phyloP scores from a whole-genome alignment of 2,329 filamentous ascomycete species.

The Aspergillus versicolor region DNA sequence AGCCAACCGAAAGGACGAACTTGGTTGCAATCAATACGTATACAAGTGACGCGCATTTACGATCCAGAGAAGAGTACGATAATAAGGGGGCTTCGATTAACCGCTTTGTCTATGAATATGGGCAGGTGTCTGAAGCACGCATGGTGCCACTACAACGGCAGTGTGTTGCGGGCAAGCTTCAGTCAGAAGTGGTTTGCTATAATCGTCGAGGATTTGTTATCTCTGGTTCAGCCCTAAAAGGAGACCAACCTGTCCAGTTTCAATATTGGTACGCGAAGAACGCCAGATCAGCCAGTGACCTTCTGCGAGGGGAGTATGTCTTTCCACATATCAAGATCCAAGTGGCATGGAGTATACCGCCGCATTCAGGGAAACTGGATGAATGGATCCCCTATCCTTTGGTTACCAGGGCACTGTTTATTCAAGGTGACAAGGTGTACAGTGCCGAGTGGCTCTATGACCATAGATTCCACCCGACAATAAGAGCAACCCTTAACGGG shows the following conservation, averaged over 20 bases:
- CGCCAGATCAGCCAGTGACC: slow-evolving; percentile 53
- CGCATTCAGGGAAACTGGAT: slow-evolving; percentile 47
- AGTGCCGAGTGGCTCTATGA: slow-evolving; percentile 50
- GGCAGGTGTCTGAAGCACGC: slow-evolving; percentile 18
- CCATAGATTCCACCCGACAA: slow-evolving; percentile 48
- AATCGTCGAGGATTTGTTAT: slow-evolving; percentile 53
- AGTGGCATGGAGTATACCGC: slow-evolving; percentile 53
- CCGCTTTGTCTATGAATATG: slow-evolving; percentile 49
- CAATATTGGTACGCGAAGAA: slow-evolving; percentile 55
- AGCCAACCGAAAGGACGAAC: slow-evolving; percentile 41
- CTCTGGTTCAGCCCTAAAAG: slow-evolving; percentile 52
- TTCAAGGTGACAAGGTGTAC: slow-evolving; percentile 51
- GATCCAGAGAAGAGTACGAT: slow-evolving; percentile 43
- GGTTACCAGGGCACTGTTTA: slow-evolving; percentile 54
- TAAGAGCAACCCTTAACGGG: slow-evolving; percentile 50
- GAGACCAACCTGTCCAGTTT: slow-evolving; percentile 52
- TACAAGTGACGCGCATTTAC: slow-evolving; percentile 45
- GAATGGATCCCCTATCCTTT: slow-evolving; percentile 55
- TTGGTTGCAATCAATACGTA: slow-evolving; percentile 50
- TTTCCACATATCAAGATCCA: slow-evolving; percentile 53
- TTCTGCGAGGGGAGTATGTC: slow-evolving; percentile 54
- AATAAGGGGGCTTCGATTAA: slow-evolving; percentile 42
- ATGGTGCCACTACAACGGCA: slow-evolving; percentile 43
- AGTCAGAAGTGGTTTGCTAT: slow-evolving; percentile 50
- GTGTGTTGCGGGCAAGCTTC: slow-evolving; percentile 46